These are phyloP conservation scores for Boletus reticuloceps DNA, from an alignment of 768 basidiomycete genomes.

Conservation along the genomic window DNA sequence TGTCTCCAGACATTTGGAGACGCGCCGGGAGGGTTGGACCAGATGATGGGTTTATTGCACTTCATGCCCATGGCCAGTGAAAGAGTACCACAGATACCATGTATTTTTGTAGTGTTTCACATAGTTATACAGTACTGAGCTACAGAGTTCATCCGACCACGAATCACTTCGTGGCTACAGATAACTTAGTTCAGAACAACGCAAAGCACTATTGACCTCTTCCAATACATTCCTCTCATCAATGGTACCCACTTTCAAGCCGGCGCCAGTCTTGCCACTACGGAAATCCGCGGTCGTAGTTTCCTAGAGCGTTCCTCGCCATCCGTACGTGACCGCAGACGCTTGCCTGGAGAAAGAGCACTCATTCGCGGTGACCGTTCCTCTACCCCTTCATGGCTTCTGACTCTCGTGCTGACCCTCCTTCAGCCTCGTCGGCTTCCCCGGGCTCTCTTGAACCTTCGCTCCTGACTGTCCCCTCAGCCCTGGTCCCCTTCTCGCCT, in stretches of 20 bases:
- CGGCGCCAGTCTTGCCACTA: neutral
- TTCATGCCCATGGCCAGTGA: slow-evolving; percentile 25
- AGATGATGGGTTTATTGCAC: slow-evolving; percentile 33
- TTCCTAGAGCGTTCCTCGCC: slow-evolving; percentile 17
- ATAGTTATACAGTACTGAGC: neutral
- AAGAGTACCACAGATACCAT: slow-evolving; percentile 2
- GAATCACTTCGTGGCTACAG: neutral
- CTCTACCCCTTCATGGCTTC: neutral
- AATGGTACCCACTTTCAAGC: too few species aligned
- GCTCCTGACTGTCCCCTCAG: neutral
- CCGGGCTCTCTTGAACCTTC: slow-evolving; percentile 12
- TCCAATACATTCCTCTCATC: neutral
- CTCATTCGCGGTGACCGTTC: neutral
- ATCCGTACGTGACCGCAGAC: slow-evolving; percentile 14
- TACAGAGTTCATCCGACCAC: too few species aligned
- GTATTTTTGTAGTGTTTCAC: slow-evolving; percentile 3
- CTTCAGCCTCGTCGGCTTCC: slow-evolving; percentile 9
- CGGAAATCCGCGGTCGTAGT: slow-evolving; percentile 5
- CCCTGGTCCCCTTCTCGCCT: neutral
- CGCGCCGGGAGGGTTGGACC: slow-evolving; percentile 29
- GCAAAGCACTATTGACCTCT: neutral
- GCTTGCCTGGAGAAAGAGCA: slow-evolving; percentile 9
- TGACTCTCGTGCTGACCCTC: slow-evolving; percentile 7
- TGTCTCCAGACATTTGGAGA: slow-evolving; percentile 35
- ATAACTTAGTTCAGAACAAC: neutral